Base-by-base conservation (phyloP, 495 filamentous ascomycete species). In the Trichoderma virens region DNA sequence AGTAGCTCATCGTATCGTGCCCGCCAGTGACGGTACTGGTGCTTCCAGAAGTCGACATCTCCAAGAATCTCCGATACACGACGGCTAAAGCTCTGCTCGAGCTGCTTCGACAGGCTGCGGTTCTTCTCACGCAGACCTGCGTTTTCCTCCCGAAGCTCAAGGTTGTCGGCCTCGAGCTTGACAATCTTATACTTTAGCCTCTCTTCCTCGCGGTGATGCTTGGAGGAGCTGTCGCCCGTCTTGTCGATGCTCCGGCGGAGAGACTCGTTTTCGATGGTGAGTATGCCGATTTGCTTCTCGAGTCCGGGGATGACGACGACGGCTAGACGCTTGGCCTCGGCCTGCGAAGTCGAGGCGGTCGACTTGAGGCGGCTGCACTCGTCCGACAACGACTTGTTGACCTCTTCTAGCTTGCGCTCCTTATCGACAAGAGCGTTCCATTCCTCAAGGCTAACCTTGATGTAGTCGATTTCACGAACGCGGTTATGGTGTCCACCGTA, bases 391-490 rank as follows among this genome's bases (percentile, higher is more conserved):
- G 60, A 62, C 32, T 64, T 62, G 62, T 68, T 72, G 28, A 59
- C 31, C 13, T 68, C 30, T 41, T 43, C 47, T 20, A 70, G 65
- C 38, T 66, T 65, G 8, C 35, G 51, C 34, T 65, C 63, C 27
- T 45, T 60, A 9, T 28, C 34, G 23, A 43, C 59, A 20, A 59
- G 70, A 39, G 23, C 60, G 62, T 72, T 67, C 64, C 66, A 61
- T 23, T 72, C 68, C 43, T 47, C 30, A 61, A 60, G 68, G 62
- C 65, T 68, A 65, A 63, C 66, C 25, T 68, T 66, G 64, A 63
- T 63, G 20, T 66, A 35, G 41, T 72, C 73, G 67, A 70, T 63
- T 54, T 71, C 69, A 25, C 63, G 65, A 61, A 70, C 70, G 34
- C 43, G 63, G 54, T 65, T 13, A 20, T 43, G 54, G 27, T 47